These are phyloP conservation scores for Xerocomus nothofagi DNA, from an alignment of 1,284 basidiomycete genomes.

Conservation along the genomic window DNA sequence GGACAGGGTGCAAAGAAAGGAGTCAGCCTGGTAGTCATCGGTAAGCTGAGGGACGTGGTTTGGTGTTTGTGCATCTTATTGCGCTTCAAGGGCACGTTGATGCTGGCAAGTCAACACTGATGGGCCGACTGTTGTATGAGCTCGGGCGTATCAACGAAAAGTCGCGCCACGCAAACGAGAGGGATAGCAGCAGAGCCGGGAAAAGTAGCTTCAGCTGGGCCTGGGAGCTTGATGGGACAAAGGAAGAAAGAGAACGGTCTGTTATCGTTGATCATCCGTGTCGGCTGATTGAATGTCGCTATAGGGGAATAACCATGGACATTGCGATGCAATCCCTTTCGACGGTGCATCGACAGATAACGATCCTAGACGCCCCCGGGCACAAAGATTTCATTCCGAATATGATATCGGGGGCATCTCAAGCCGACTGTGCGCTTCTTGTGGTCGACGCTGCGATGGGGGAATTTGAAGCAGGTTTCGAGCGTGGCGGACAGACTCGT, in stretches of 20 bases:
- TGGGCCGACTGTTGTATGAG: conserved; percentile 93
- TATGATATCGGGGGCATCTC: conserved; percentile 98
- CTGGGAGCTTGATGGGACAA: conserved; percentile 93
- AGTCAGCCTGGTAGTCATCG: conserved; percentile 90
- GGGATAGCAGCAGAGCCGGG: conserved; percentile 88
- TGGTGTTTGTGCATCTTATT: conserved; percentile 8
- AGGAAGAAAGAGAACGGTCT: conserved; percentile 90
- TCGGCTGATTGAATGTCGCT: conserved; percentile 1
- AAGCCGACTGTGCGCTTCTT: conserved; percentile 95
- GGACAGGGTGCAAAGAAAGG: conserved; percentile 62
- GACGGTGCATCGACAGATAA: conserved; percentile 80
- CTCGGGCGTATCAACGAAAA: conserved; percentile 88
- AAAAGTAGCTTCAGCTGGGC: conserved; percentile 98
- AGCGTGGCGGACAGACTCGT: conserved; percentile 93
- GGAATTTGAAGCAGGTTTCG: conserved; percentile 96
- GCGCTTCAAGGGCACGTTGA: conserved; percentile 81
- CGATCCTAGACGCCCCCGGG: conserved; percentile 94
- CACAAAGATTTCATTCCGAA: conserved; percentile 98
- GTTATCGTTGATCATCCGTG: conserved; percentile 23
- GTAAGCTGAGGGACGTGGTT: conserved; percentile 47
- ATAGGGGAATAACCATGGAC: conserved; percentile 96
- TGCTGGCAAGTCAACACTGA: conserved; percentile 97
- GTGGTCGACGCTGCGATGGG: conserved; percentile 91
- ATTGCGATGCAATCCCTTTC: conserved; percentile 84
- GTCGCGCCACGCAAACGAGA: conserved; percentile 80